Evolutionary conservation across 768 basidiomycete genomes (phyloP).

Genomic region (Daedalea quercina): DNA sequence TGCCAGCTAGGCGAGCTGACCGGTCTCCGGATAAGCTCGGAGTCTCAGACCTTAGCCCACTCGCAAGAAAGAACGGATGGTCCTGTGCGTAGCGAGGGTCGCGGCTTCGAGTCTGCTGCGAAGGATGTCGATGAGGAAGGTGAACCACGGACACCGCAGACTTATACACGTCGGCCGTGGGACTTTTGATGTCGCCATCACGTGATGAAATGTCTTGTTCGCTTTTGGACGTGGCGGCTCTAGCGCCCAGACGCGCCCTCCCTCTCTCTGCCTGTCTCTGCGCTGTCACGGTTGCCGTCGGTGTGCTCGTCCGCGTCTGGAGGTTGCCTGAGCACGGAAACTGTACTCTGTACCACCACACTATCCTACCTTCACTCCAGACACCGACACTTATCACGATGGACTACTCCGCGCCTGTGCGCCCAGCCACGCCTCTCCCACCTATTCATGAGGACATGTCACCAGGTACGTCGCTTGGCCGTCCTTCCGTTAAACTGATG

Average conservation of each 20-base stretch:
- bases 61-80: conserved; percentile 21
- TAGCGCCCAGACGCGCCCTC: neutral
- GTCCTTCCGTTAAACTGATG: neutral
- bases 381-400: no score
- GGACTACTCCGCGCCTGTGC: neutral
- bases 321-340: no score
- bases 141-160: neutral
- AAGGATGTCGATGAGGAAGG: neutral
- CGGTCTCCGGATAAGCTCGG: no score
- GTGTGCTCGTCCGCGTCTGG: no score
- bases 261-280: no score
- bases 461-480: neutral
- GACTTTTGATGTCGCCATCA: neutral
- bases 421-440: neutral
- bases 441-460: neutral
- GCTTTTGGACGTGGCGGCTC: neutral
- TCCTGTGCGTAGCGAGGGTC: conserved; percentile 32
- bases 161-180: neutral
- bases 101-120: conserved; percentile 34
- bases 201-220: conserved; percentile 1
- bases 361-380: neutral
- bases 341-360: neutral
- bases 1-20: conserved; percentile 28
- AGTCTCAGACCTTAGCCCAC: conserved; percentile 36
- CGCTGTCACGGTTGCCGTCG: no score